Evolutionary conservation across 1,284 basidiomycete species (phyloP).

Genomic region (Cutaneotrichosporon cavernicola): DNA sequence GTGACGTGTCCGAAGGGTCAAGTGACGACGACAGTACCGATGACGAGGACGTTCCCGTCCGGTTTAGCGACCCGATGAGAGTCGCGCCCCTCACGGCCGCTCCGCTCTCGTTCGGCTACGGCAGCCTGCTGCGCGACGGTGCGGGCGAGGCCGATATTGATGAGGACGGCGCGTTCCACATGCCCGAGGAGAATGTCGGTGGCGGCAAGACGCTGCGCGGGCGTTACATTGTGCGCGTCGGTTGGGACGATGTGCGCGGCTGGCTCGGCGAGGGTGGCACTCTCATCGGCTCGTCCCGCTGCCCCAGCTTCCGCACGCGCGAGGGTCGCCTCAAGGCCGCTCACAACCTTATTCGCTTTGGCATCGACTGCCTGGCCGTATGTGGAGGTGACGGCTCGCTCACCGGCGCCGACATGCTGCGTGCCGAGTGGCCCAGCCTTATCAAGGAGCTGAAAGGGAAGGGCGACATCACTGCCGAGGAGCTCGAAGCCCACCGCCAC

Average conservation of each 20-base stretch:
- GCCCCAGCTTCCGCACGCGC: conserved; percentile 67
- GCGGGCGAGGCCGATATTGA: conserved; percentile 67
- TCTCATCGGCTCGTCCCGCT: conserved; percentile 92
- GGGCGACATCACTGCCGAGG: conserved; percentile 71
- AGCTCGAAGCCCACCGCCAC: conserved; percentile 70
- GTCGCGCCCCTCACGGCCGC: conserved; percentile 42
- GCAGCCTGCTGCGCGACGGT: conserved; percentile 82
- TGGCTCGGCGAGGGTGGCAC: conserved; percentile 97
- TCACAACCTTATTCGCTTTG: conserved; percentile 87
- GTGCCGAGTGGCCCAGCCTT: conserved; percentile 88
- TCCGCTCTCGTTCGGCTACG: conserved; percentile 81
- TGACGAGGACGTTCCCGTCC: conserved; percentile 25
- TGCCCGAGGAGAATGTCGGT: conserved; percentile 54
- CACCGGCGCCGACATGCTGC: conserved; percentile 91
- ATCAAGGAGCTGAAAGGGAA: conserved; percentile 66
- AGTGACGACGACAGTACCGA: conserved; percentile 21
- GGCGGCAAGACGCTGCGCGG: conserved; percentile 69
- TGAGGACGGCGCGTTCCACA: conserved; percentile 35
- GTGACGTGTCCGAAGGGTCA: conserved; percentile 10
- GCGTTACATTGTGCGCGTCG: conserved; percentile 90
- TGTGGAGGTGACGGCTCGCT: conserved; percentile 96
- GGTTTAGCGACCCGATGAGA: conserved; percentile 34
- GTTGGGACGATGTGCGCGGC: conserved; percentile 96
- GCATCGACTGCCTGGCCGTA: conserved; percentile 93
- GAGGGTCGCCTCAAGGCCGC: conserved; percentile 87